Conservation (phyloP, 2,329 filamentous ascomycete species). For the Fusarium newnesense region DNA sequence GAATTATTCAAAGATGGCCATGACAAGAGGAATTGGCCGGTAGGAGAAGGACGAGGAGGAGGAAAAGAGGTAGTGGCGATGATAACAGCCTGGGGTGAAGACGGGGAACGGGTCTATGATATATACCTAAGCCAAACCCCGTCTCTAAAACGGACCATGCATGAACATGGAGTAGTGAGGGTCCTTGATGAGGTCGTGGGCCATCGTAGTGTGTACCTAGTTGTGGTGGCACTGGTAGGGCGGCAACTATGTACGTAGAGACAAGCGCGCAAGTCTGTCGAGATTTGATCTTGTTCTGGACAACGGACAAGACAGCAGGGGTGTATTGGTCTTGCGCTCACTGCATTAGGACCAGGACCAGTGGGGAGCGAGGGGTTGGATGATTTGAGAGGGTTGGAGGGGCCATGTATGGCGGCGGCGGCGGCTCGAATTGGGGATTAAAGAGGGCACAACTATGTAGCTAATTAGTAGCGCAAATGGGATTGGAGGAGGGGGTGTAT, state of each 20-base stretch:
- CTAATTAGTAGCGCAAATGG: slow-evolving; percentile 39
- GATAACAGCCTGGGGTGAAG: slow-evolving; percentile 43
- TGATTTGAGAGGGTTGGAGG: slow-evolving; percentile 41
- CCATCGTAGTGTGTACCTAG: slow-evolving; percentile 40
- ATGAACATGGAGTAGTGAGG: slow-evolving; percentile 53
- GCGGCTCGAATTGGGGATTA: slow-evolving; percentile 46
- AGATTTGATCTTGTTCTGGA: slow-evolving; percentile 47
- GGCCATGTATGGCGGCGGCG: slow-evolving; percentile 44
- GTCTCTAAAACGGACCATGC: slow-evolving; percentile 47
- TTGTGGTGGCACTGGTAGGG: slow-evolving; percentile 43
- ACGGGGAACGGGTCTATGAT: slow-evolving; percentile 56
- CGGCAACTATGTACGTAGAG: slow-evolving; percentile 40
- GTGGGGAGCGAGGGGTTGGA: slow-evolving; percentile 47
- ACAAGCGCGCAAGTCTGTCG: slow-evolving; percentile 45
- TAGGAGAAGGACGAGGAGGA: slow-evolving; percentile 38
- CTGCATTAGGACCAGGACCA: slow-evolving; percentile 44
- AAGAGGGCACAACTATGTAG: slow-evolving; percentile 42
- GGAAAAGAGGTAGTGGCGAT: slow-evolving; percentile 43
- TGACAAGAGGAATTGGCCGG: slow-evolving; percentile 41
- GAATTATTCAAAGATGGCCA: slow-evolving; percentile 45
- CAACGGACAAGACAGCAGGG: slow-evolving; percentile 44
- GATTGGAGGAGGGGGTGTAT: slow-evolving; percentile 43
- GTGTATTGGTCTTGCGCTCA: slow-evolving; percentile 43
- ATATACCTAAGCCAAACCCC: slow-evolving; percentile 53
- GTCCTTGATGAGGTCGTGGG: slow-evolving; percentile 44